Evolutionary conservation across 2,329 filamentous ascomycete genomes (phyloP), one percentile per base, ranked within the genome.

Genomic region (Pseudogymnoascus sp.): DNA sequence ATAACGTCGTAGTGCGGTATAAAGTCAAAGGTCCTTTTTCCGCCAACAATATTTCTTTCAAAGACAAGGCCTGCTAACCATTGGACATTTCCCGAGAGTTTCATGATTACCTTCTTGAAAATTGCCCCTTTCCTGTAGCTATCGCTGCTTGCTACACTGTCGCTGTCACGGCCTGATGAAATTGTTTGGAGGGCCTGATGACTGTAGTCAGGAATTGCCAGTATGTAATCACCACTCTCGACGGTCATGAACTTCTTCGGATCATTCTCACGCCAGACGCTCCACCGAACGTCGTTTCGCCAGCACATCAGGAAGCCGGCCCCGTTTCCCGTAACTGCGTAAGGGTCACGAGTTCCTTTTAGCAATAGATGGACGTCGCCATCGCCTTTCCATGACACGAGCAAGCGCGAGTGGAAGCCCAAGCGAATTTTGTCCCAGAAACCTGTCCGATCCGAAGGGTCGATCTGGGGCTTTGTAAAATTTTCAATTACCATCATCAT

Each of bases 401-500:
- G 88, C 63, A 97, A 85, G 17, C 91, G 85, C 1, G 95, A 97
- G 74, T 99, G 94, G 73, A 97, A 96, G 68, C 88, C 92, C 37
- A 99, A 81, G 61, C 94, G 83, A 59, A 99, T 92, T 79, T 99
- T 99, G 76, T 99, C 94, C 94, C 94, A 99, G 77, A 99, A 99
- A 2, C 94, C 94, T 54, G 96, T 91, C 61, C 89, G 83, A 66
- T 99, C 95, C 0, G 94, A 97, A 1, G 90, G 88, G 72, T 99
- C 95, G 29, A 97, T 81, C 65, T 93, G 92, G 6, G 93, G 91
- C 72, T 99, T 99, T 0, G 93, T 97, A 72, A 99, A 97, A 2
- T 90, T 93, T 74, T 99, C 94, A 64, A 99, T 89, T 26, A 92
- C 92, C 83, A 97, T 97, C 94, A 99, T 99, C 89, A 97, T 96